These are phyloP conservation scores for Spongospora subterranea DNA, from an alignment of 208 protist genomes.

Conservation along the genomic window DNA sequence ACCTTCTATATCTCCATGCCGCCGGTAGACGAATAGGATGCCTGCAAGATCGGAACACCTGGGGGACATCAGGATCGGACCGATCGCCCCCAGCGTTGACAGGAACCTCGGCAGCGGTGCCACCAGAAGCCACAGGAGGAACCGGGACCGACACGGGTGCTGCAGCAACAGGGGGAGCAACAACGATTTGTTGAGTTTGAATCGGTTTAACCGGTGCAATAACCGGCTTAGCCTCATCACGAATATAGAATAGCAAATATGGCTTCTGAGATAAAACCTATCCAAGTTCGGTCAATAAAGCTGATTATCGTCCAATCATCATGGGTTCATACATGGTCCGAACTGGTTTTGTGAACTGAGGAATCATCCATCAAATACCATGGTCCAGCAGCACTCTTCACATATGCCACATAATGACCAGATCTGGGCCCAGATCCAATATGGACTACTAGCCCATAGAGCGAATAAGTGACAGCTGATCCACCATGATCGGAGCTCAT, in stretches of 20 bases:
- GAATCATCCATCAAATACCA: conserved; percentile 79
- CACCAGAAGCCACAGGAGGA: not conserved
- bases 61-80: not conserved
- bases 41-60: not conserved
- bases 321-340: not conserved
- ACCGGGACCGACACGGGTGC: not conserved
- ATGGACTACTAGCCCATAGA: conserved; percentile 82
- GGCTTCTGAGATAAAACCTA: conserved; percentile 73
- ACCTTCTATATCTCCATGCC: not conserved
- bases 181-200: not conserved
- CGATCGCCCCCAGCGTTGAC: not conserved
- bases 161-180: not conserved
- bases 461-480: conserved; percentile 67
- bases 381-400: conserved; percentile 70
- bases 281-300: conserved; percentile 36
- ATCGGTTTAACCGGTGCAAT: not conserved
- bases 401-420: conserved; percentile 83
- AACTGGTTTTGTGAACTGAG: conserved; percentile 36
- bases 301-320: conserved; percentile 44
- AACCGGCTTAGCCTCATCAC: not conserved
- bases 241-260: conserved; percentile 80
- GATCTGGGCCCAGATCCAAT: conserved; percentile 70
- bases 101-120: not conserved
- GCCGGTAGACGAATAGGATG: not conserved
- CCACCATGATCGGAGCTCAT: not conserved